Evolutionary conservation across 225 moss, liverwort and hornwort genomes (phyloP), one percentile per base, ranked within the genome.

Genomic region (Marchantia paleacea): DNA sequence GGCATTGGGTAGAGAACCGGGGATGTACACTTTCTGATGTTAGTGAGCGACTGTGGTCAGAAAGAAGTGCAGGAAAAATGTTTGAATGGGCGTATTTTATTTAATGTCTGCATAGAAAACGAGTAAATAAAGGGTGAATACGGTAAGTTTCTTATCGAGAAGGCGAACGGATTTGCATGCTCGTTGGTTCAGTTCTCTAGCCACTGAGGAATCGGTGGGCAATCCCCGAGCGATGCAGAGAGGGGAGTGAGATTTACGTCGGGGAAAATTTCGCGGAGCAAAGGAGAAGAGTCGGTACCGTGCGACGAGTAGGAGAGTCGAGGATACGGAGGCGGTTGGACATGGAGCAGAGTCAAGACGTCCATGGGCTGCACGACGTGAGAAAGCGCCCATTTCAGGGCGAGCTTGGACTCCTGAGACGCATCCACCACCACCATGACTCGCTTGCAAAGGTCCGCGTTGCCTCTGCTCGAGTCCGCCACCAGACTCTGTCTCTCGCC

Each of bases 361-460:
- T 87, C 87, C 22, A 79, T 74, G 47, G 77, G 84, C 72, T 78
- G 85, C 73, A 87, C 87, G 52, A 87, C 87, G 78, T 87, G 82
- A 6, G 84, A 80, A 19, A 87, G 84, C 53, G 87, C 84, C 87
- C 87, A 87, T 58, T 82, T 78, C 69, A 85, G 61, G 1, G 87
- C 87, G 49, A 82, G 84, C 74, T 78, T 87, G 10, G 87, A 84
- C 65, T 84, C 84, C 62, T 77, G 80, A 30, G 84, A 71, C n/a
- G 82, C 70, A 71, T 87, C 87, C 47, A 78, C 87, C 67, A 87
- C 84, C 49, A 87, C 82, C 69, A 87, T 82, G 47, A 87, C 82
- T 19, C 85, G 74, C 80, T 82, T 84, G 70, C 47, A 66, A 25
- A 20, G 16, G 48, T 68, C 47, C 28, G 25, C 72, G 67, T 51